Evolutionary conservation across 371 early-diverging fungal species (phyloP), one percentile per base, ranked within the genome.

Genomic region (Mortierella sp.): DNA sequence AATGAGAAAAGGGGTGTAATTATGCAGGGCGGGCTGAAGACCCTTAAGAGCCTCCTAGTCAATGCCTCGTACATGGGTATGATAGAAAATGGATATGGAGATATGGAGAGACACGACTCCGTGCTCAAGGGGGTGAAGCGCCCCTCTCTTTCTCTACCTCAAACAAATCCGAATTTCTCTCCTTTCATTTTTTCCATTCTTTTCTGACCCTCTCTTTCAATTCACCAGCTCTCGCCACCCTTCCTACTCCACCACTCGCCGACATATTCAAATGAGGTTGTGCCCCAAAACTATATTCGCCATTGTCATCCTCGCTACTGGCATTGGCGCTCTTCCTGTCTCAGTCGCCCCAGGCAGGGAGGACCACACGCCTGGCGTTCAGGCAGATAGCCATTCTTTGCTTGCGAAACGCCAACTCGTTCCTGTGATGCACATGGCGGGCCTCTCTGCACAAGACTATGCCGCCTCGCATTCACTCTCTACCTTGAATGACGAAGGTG

Each of bases 391-490:
- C 56, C 56, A 56, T 56, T 3, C n/a, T 38, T 24, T 44, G 24
- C 21, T 11, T 16, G 27, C 41, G 44, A 70, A 27, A 44, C 71
- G 44, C 24, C 43, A 70, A 14, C 29, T 29, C 7, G 27, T 12
- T n/a, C 14, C 43, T n/a, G 27, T 4, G n/a, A 14, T 44, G 38
- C 71, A 12, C 11, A 44, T 24, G 44, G 7, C 44, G 27, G 71
- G 71, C 10, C 8, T 21, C 14, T 44, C 71, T 27, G 43, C 46
- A 6, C 43, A 70, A 21, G 46, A 70, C 14, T 70, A 70, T 12
- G 44, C 27, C n/a, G 71, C 48, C 46, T 70, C 71, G 24, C 71
- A 70, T n/a, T 70, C 71, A 43, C 43, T 70, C 7, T 70, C 71
- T 21, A 6, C 70, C 24, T 41, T 38, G 38, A 70, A 70, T 43